Percentiles rank a stretch among this genome's conserved stretches.
These are phyloP conservation scores for Fusarium duplospermum DNA, from an alignment of 2,329 filamentous ascomycete genomes.

Conservation along the genomic window DNA sequence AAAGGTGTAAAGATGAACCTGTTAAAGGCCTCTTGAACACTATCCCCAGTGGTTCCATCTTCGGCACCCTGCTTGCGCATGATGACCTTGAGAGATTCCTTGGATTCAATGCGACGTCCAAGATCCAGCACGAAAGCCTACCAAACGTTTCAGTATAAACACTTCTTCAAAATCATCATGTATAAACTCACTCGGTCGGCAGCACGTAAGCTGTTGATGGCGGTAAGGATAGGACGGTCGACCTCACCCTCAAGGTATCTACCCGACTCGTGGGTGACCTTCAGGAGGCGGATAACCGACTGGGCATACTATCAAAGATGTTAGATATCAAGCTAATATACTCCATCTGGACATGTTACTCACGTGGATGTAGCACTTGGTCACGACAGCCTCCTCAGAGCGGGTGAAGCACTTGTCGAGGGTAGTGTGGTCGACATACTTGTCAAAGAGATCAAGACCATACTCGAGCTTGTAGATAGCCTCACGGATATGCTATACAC, in stretches of 20 bases:
- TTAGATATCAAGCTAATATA: neutral
- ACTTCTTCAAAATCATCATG: neutral
- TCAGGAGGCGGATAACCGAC: conserved; percentile 43
- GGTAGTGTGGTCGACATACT: conserved; percentile 41
- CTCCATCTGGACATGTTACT: neutral
- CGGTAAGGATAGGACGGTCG: conserved; percentile 44
- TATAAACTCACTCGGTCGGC: conserved; percentile 40
- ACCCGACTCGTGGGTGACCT: conserved; percentile 40
- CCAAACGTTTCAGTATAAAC: neutral
- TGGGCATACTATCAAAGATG: conserved; percentile 42
- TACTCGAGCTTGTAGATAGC: conserved; percentile 44
- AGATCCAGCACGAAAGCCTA: conserved; percentile 45
- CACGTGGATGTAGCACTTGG: conserved; percentile 43
- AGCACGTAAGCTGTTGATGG: conserved; percentile 45
- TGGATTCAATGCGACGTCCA: conserved; percentile 43
- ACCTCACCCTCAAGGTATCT: conserved; percentile 43
- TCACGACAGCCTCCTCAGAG: conserved; percentile 40
- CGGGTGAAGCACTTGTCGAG: conserved; percentile 42
- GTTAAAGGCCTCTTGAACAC: conserved; percentile 43
- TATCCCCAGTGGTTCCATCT: conserved; percentile 44
- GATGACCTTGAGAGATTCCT: conserved; percentile 37
- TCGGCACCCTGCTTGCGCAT: conserved; percentile 47
- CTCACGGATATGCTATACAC: conserved; percentile 32
- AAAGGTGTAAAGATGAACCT: conserved; percentile 43
- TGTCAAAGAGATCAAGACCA: conserved; percentile 44